Evolutionary conservation across 768 basidiomycete species (phyloP).

Genomic region (Russula griseocarnosa): DNA sequence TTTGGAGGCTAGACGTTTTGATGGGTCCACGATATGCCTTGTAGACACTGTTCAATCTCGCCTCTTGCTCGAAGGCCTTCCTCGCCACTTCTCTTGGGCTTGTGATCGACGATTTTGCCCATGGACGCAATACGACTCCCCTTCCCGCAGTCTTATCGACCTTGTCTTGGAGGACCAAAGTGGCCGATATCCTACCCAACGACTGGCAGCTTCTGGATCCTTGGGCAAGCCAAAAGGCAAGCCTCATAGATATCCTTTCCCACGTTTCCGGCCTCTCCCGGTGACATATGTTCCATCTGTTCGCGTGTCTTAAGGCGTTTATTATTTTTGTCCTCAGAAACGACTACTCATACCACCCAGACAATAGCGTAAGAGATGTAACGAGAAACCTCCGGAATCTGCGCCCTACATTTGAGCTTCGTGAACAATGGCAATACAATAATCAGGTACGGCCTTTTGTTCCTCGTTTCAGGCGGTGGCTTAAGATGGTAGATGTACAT

Average conservation of each 20-base stretch:
- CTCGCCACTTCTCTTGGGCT: slow-evolving; percentile 40
- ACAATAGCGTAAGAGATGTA: not conserved
- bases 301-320: not conserved
- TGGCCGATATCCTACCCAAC: slow-evolving; percentile 37
- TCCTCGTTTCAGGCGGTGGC: not conserved
- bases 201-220: slow-evolving; percentile 43
- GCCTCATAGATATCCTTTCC: slow-evolving; percentile 39
- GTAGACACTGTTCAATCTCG: slow-evolving; percentile 41
- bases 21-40: not conserved
- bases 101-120: slow-evolving; percentile 41
- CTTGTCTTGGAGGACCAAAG: slow-evolving; percentile 39
- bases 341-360: slow-evolving; percentile 11
- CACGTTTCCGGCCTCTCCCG: slow-evolving; percentile 42
- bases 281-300: slow-evolving; percentile 26
- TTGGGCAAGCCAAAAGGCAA: slow-evolving; percentile 40
- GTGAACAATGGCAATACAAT: slow-evolving; percentile 40
- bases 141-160: slow-evolving; percentile 35
- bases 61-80: slow-evolving; percentile 42
- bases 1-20: not conserved
- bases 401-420: slow-evolving; percentile 37
- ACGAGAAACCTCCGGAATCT: slow-evolving; percentile 34
- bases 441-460: slow-evolving; percentile 34
- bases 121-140: slow-evolving; percentile 36
- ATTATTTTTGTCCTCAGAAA: slow-evolving; percentile 9
- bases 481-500: slow-evolving; percentile 39